Base-by-base conservation (phyloP, 768 basidiomycete species). In the Rhodotorula kratochvilovae region DNA sequence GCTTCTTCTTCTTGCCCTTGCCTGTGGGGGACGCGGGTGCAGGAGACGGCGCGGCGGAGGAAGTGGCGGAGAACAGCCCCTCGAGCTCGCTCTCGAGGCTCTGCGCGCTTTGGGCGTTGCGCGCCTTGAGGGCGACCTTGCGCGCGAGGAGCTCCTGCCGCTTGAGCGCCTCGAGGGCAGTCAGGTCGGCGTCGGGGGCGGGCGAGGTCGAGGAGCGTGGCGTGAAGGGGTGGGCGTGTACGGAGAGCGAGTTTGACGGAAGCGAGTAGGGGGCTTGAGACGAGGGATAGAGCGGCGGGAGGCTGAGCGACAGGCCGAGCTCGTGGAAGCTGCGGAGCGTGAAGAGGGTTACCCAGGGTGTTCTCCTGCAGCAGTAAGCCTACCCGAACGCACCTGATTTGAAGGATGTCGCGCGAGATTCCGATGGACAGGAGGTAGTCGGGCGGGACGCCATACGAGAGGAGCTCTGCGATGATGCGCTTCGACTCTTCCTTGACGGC, bases 341-440 rank as follows among this genome's bases (percentile, higher is more conserved):
- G 15, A 27, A 2, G 43, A 33, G 39, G n/a, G n/a, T n/a, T n/a
- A n/a, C n/a, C n/a, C n/a, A n/a, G n/a, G n/a, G n/a, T n/a, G n/a
- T n/a, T n/a, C n/a, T n/a, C n/a, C n/a, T n/a, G n/a, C n/a, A n/a
- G n/a, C n/a, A n/a, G n/a, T n/a, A n/a, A n/a, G n/a, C n/a, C n/a
- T n/a, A n/a, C n/a, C 42, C 39, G 51, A 42, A 29, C 58, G 35
- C 54, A 50, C 65, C 62, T 46, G 53, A 64, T 48, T n/a, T 51
- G 39, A 36, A 74, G 54, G 17, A 70, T 64, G n/a, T 67, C 63
- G 35, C 57, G 56, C 23, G 73, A 74, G 46, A 74, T 55, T 36
- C 73, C 73, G 58, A 70, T 66, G 23, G 64, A 61, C 23, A 74
- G 45, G 51, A 74, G 43, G 63, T 74, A 74, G n/a, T 67, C 66